Evolutionary conservation across 2,329 filamentous ascomycete genomes (phyloP).

Genomic region (Cercospora beticola): DNA sequence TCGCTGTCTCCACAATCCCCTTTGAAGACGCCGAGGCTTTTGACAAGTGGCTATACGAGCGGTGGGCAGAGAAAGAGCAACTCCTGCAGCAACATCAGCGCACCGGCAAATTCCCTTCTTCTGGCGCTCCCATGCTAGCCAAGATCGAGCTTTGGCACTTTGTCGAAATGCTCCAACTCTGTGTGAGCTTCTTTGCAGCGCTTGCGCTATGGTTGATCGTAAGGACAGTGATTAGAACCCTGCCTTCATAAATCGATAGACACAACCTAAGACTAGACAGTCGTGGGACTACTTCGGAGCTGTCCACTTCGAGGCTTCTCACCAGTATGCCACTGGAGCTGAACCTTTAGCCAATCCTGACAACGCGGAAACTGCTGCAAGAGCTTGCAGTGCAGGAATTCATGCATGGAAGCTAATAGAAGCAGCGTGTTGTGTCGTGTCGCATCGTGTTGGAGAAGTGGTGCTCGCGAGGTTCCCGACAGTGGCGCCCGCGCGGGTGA

Average conservation of each 20-base stretch:
- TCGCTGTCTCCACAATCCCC: slow-evolving; percentile 75
- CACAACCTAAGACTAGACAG: neutral
- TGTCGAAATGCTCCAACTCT: slow-evolving; percentile 47
- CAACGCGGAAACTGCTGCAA: neutral
- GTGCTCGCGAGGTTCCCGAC: too few species aligned
- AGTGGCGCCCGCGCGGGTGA: too few species aligned
- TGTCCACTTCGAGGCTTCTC: neutral
- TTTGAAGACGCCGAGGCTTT: slow-evolving; percentile 70
- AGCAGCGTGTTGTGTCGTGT: too few species aligned
- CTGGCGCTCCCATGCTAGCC: slow-evolving; percentile 36
- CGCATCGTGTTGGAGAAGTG: too few species aligned
- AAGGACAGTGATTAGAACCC: neutral
- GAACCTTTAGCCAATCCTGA: neutral
- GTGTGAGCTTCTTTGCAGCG: slow-evolving; percentile 29
- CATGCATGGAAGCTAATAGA: too few species aligned
- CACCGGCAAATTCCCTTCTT: slow-evolving; percentile 75
- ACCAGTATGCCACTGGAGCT: neutral
- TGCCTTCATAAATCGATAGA: neutral
- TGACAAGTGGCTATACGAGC: slow-evolving; percentile 74
- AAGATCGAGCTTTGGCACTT: slow-evolving; percentile 44
- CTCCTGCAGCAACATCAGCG: slow-evolving; percentile 73
- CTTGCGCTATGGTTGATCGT: neutral
- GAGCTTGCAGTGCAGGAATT: too few species aligned
- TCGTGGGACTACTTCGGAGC: neutral
- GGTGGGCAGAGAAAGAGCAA: slow-evolving; percentile 90